Evolutionary conservation across 2,329 filamentous ascomycete genomes (phyloP).

Genomic region (Penicillium expansum): DNA sequence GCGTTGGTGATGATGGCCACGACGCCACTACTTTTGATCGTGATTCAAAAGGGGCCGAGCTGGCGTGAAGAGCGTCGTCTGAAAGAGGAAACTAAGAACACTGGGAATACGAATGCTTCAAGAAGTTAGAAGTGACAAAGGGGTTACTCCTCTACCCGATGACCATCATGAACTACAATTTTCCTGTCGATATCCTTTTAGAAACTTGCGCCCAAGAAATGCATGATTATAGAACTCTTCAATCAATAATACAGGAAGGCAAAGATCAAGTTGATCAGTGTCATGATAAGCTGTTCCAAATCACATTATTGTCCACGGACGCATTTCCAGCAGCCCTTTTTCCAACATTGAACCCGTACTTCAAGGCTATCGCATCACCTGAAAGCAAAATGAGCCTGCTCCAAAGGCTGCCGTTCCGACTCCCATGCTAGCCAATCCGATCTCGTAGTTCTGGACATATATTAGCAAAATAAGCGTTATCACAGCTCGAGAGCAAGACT

Average conservation of each 20-base stretch:
- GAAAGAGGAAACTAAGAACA: slow-evolving; percentile 24
- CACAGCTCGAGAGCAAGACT: slow-evolving; percentile 38
- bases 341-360: background rate
- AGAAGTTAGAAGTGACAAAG: slow-evolving; percentile 2
- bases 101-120: background rate
- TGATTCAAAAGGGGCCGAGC: slow-evolving; percentile 41
- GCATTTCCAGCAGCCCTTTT: background rate
- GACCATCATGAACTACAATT: background rate
- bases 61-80: slow-evolving; percentile 46
- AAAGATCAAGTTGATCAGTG: background rate
- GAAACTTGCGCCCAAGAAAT: background rate
- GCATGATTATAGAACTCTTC: background rate
- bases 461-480: slow-evolving; percentile 11
- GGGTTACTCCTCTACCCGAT: background rate
- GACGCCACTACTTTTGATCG: slow-evolving; percentile 42
- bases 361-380: slow-evolving; percentile 21
- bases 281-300: background rate
- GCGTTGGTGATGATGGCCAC: slow-evolving; percentile 39
- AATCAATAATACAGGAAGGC: background rate
- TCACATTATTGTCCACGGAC: background rate
- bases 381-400: slow-evolving; percentile 63
- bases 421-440: slow-evolving; percentile 99
- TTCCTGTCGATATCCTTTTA: background rate
- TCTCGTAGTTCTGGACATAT: slow-evolving; percentile 70
- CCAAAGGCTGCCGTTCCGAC: slow-evolving; percentile 64